Evolutionary conservation across 352 stramenopile genomes (phyloP).

Genomic region (Phytophthora pini): DNA sequence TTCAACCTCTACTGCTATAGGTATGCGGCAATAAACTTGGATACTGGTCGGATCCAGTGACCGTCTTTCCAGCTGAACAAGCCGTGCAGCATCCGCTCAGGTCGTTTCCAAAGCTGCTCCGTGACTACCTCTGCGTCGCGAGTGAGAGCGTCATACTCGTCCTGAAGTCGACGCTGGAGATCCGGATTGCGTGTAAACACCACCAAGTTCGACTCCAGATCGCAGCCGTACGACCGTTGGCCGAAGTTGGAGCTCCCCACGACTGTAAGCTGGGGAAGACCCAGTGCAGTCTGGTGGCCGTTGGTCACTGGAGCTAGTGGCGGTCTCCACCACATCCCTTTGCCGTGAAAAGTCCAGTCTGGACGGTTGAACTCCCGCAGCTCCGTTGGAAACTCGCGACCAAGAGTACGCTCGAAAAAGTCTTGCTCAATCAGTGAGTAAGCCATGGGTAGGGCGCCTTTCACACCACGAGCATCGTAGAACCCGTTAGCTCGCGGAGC

Average conservation of each 20-base stretch:
- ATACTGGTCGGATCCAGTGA: constrained; percentile 77
- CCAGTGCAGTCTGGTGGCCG: constrained; percentile 1
- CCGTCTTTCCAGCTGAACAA: constrained; percentile 79
- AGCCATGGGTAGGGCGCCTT: constrained; percentile 79
- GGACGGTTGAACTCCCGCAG: constrained; percentile 76
- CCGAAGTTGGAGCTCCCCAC: constrained; percentile 86
- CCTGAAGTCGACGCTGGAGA: constrained; percentile 53
- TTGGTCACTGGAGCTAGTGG: constrained; percentile 13
- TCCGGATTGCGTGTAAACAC: constrained; percentile 60
- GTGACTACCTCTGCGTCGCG: constrained; percentile 62
- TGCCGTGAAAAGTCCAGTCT: constrained; percentile 84
- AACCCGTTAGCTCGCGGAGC: constrained; percentile 79
- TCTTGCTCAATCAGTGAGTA: constrained; percentile 87
- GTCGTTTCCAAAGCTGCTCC: constrained; percentile 65
- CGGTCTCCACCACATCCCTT: constrained; percentile 84
- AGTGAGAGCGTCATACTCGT: constrained; percentile 63
- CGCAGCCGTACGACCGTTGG: constrained; percentile 74
- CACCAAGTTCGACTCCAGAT: constrained; percentile 79
- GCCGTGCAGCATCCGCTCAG: constrained; percentile 59
- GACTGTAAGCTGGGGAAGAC: constrained; percentile 55
- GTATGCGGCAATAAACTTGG: constrained; percentile 70
- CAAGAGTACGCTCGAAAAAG: constrained; percentile 66
- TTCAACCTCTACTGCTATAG: constrained; percentile 25
- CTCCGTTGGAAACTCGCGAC: constrained; percentile 44
- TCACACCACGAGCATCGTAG: constrained; percentile 70